Base-by-base conservation (phyloP, 371 early-diverging fungal genomes). In the Haplosporangium sp. region DNA sequence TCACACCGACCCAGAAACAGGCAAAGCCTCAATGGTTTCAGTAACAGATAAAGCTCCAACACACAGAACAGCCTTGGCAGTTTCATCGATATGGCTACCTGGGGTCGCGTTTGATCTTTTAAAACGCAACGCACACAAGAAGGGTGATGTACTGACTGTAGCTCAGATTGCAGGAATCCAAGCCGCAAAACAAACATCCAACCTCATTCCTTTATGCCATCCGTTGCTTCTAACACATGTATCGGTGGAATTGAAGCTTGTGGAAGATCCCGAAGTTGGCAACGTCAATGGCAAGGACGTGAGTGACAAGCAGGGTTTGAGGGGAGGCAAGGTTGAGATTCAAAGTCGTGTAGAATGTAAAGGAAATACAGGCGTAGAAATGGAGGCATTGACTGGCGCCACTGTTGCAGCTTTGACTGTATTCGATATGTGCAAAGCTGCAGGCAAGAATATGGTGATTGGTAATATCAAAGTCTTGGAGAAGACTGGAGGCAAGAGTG, bases 291-390 rank as follows among this genome's bases (percentile, higher is more conserved):
- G 56, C 1, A 20, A 42, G 20, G 20, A 27, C 2, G 1, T 45
- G 19, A 47, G 47, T 44, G 44, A n/a, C n/a, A 8, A 59, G 8
- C 7, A n/a, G 35, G 17, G 5, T 6, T 38, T 56, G 58, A 58
- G 56, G 34, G 65, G 67, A 35, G 69, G 65, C 67, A 82, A 56
- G 35, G 82, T 61, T 82, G 92, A 45, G 86, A 86, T 76, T 84
- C 88, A 72, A 87, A 88, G 74, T 83, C 92, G 10, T 5, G 96
- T 93, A 0, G 88, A 89, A 47, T 95, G 95, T 69, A 84, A 86
- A 40, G 97, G 95, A 15, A 90, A 93, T 64, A 98, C 98, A 0
- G 98, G 98, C 17, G 96, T 96, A 0, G 97, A 97, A 69, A 96
- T 96, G 95, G 97, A 96, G 74, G 97, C 96, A 2, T 65, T 97